Evolutionary conservation across 2,329 filamentous ascomycete genomes (phyloP).

Genomic region (Fusarium nodosum): DNA sequence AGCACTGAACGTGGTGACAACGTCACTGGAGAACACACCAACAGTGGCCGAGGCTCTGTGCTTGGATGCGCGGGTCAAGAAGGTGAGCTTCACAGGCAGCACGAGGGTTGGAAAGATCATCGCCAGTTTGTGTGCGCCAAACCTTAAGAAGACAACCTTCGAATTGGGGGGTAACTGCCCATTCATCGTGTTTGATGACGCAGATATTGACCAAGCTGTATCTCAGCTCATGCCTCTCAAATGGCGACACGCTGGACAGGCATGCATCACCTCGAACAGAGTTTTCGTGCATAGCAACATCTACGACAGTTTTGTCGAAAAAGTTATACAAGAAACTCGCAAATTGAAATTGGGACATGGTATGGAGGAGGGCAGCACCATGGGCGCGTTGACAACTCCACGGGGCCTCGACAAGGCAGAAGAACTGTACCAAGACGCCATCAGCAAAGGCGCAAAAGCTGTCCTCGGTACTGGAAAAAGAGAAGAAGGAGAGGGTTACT

Average conservation of each 20-base stretch:
- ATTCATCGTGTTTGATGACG: constrained; percentile 76
- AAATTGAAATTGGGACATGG: constrained; percentile 15
- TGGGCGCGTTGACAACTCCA: constrained; percentile 33
- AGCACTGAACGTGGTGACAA: constrained; percentile 69
- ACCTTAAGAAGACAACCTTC: constrained; percentile 76
- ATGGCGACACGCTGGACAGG: constrained; percentile 78
- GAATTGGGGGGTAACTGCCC: constrained; percentile 80
- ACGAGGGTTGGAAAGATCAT: constrained; percentile 77
- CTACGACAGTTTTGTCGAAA: constrained; percentile 59
- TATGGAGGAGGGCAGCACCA: neutral
- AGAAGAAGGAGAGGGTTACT: neutral
- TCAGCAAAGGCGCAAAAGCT: constrained; percentile 4
- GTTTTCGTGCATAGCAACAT: constrained; percentile 70
- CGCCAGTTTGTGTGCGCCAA: constrained; percentile 69
- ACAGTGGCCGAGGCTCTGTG: constrained; percentile 61
- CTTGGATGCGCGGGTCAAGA: constrained; percentile 62
- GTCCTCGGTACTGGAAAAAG: constrained; percentile 15
- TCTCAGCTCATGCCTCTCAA: constrained; percentile 56
- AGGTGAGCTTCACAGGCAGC: constrained; percentile 84
- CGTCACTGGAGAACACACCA: constrained; percentile 60
- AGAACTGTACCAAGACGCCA: constrained; percentile 25
- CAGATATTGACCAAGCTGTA: constrained; percentile 56
- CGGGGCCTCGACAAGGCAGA: constrained; percentile 18
- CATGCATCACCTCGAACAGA: constrained; percentile 73
- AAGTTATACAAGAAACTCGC: neutral